phyloP scores from a whole-genome alignment of 2,329 filamentous ascomycete genomes.

The Pseudogymnoascus sp. region DNA sequence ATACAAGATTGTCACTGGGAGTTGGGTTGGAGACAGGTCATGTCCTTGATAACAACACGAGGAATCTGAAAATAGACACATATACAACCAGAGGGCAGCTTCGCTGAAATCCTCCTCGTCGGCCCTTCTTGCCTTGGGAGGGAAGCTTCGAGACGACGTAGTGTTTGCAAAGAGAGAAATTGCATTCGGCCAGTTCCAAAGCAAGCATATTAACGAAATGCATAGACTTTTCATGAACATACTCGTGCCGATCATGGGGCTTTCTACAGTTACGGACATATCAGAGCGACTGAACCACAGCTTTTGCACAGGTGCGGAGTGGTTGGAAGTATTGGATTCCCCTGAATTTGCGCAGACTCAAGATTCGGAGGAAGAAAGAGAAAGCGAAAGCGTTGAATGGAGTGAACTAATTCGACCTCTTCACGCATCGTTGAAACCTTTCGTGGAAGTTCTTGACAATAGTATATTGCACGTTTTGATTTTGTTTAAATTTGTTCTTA shows the following conservation, averaged over 20 bases:
- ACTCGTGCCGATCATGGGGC: conserved; percentile 55
- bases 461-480: conserved; percentile 41
- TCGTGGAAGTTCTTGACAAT: conserved; percentile 55
- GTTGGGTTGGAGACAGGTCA: neutral
- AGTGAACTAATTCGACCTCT: conserved; percentile 60
- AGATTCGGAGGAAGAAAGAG: neutral
- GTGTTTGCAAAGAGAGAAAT: conserved; percentile 65
- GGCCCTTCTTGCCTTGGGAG: conserved; percentile 47
- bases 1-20: conserved; percentile 19
- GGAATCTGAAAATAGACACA: neutral
- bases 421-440: conserved; percentile 53
- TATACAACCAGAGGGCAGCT: conserved; percentile 6
- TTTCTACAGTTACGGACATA: conserved; percentile 62
- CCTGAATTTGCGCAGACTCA: neutral
- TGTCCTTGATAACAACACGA: neutral
- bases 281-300: conserved; percentile 54
- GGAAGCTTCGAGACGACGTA: conserved; percentile 57
- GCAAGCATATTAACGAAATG: conserved; percentile 54
- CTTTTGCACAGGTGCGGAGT: conserved; percentile 25
- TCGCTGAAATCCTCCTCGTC: conserved; percentile 38
- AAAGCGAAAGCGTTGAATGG: conserved; percentile 46
- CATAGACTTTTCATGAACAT: conserved; percentile 50
- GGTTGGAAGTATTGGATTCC: conserved; percentile 33
- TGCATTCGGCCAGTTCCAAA: conserved; percentile 56
- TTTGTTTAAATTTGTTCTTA: conserved; percentile 41